Evolutionary conservation across 2,329 filamentous ascomycete genomes (phyloP), one percentile per base, ranked within the genome.

Genomic region (Beauveria rudraprayagi): DNA sequence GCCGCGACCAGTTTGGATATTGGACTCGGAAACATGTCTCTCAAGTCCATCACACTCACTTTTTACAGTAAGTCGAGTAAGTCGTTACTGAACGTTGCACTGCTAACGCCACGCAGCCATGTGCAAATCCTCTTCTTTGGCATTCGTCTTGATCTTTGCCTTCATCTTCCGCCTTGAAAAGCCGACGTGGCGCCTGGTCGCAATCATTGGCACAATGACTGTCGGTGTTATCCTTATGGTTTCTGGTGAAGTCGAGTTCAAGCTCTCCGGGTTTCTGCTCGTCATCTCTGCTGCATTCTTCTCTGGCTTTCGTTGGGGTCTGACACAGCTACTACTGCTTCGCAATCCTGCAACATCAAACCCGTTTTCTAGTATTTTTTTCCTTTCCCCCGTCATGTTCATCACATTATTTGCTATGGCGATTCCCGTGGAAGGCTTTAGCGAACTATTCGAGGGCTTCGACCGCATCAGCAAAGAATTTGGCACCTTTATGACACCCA

Each of bases 361-460:
- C 70, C 94, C 94, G 0, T 97, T 99, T 74, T 93, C 91, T 16
- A 95, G 90, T 67, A 96, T 99, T 66, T 97, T 97, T 77, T 97
- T 92, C 76, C 85, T 99, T n/a, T 92, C 92, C 0, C 94, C 94
- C 1, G 84, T 97, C 75, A 99, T 99, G 94, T 99, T 99, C 70
- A 50, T 89, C 65, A 88, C 88, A 22, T 81, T 99, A 34, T 78
- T 95, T 56, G 68, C 86, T 61, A 89, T 99, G 65, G 91, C 94
- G 34, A 76, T 97, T 22, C 89, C 91, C 2, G 88, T 96, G 5
- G 94, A 99, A 75, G 92, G 92, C 2, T 84, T 92, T 55, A 71
- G 77, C 5, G 81, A 83, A 9, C 83, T 97, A 7, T 72, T 82
- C 61, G 81, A 83, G 14, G 91, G 91, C 2, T 75, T 96, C 37